These are phyloP conservation scores for Globisporangium apiculatum DNA, from an alignment of 352 stramenopile genomes.

Conservation along the genomic window DNA sequence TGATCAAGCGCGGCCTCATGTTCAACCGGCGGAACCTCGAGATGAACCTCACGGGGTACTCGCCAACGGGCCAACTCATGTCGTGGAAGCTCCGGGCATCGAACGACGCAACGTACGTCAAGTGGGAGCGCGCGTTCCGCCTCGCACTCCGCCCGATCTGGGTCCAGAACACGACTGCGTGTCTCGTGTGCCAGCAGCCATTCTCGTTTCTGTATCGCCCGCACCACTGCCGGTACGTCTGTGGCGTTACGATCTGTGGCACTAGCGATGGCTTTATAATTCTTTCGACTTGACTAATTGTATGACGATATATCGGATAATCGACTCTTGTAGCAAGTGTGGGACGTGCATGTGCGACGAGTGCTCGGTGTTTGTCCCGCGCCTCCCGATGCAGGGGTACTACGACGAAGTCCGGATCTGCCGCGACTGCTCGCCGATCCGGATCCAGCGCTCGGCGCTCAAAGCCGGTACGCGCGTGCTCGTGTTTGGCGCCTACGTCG, in stretches of 20 bases:
- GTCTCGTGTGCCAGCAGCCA: constrained; percentile 66
- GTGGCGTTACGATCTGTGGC: no score
- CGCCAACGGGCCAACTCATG: constrained; percentile 66
- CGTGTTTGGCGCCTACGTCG: constrained; percentile 64
- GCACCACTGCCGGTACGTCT: constrained; percentile 66
- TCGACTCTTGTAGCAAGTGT: constrained; percentile 39
- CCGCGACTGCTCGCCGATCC: constrained; percentile 66
- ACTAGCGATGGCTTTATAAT: no score
- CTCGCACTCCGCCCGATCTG: constrained; percentile 71
- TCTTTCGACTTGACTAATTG: constrained; percentile 3
- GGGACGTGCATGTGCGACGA: constrained; percentile 83
- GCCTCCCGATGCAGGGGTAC: constrained; percentile 76
- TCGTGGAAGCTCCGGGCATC: constrained; percentile 72
- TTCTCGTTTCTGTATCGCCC: constrained; percentile 71
- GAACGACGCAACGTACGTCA: constrained; percentile 64
- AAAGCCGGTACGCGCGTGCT: constrained; percentile 68
- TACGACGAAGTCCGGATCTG: constrained; percentile 82
- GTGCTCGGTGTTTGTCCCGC: constrained; percentile 69
- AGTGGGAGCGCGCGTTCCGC: constrained; percentile 78
- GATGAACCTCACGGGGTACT: constrained; percentile 79
- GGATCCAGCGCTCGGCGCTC: constrained; percentile 58
- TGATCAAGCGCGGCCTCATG: constrained; percentile 59
- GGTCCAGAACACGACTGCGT: constrained; percentile 68
- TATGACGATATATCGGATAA: background rate
- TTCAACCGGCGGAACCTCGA: constrained; percentile 81